Conservation (phyloP, 2,329 filamentous ascomycete genomes). For the Talaromyces sp. region DNA sequence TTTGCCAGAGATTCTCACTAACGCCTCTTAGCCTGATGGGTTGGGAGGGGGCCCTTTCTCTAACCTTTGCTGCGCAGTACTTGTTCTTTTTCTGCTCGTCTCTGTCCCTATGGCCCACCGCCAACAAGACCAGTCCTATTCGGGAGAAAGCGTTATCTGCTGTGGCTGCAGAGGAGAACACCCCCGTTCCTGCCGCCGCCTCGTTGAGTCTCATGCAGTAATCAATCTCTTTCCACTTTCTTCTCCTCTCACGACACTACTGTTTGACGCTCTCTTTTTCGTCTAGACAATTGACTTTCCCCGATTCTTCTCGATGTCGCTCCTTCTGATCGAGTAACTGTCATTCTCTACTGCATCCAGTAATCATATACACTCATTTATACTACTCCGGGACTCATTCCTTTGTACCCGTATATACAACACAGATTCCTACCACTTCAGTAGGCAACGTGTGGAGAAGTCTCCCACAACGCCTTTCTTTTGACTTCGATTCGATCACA, state of each 20-base stretch:
- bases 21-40: background rate
- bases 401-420: constrained; percentile 5
- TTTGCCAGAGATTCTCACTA: background rate
- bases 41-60: background rate
- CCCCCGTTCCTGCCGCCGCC: background rate
- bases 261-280: background rate
- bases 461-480: constrained; percentile 1
- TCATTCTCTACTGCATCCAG: background rate
- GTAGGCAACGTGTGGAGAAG: background rate
- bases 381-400: background rate
- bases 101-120: background rate
- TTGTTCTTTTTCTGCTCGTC: background rate
- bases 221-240: constrained; percentile 1
- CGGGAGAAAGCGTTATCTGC: constrained; percentile 10
- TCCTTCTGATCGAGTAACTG: constrained; percentile 5
- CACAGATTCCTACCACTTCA: background rate
- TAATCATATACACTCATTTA: constrained; percentile 5
- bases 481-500: background rate
- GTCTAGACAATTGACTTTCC: background rate
- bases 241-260: background rate
- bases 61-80: background rate
- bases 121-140: background rate
- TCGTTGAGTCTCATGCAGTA: constrained; percentile 1
- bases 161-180: background rate
- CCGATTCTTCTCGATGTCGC: constrained; percentile 7